A percentile compares a stretch with the other conserved stretches of the same genome.
Evolutionary conservation across 257 asterid genomes (phyloP).

Genomic region (Forsythia viridissima): DNA sequence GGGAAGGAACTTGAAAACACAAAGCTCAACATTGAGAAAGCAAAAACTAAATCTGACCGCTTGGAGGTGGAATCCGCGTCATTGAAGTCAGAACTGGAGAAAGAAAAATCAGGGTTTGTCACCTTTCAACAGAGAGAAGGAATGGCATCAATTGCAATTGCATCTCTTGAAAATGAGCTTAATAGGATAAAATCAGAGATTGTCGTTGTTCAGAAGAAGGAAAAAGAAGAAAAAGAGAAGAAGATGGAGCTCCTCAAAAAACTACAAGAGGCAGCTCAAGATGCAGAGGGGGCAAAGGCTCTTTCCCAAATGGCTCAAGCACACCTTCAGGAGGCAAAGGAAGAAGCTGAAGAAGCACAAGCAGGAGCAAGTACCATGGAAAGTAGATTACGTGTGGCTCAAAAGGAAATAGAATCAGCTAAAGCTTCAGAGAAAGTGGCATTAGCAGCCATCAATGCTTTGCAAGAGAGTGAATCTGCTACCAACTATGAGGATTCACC

Average conservation of each 20-base stretch:
- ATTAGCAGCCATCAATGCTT: slow-evolving; percentile 73
- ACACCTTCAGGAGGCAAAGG: slow-evolving; percentile 64
- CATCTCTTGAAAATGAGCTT: slow-evolving; percentile 84
- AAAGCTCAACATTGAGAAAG: slow-evolving; percentile 66
- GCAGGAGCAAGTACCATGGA: slow-evolving; percentile 62
- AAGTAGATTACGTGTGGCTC: slow-evolving; percentile 69
- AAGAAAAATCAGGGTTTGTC: slow-evolving; percentile 58
- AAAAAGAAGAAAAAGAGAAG: slow-evolving; percentile 72
- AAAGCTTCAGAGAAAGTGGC: slow-evolving; percentile 88
- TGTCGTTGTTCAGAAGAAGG: slow-evolving; percentile 50
- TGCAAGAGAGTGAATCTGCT: slow-evolving; percentile 75
- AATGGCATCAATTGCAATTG: slow-evolving; percentile 75
- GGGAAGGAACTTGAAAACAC: slow-evolving; percentile 81
- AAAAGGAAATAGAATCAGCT: slow-evolving; percentile 92
- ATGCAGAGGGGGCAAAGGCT: slow-evolving; percentile 62
- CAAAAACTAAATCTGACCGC: slow-evolving; percentile 52
- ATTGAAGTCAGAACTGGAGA: slow-evolving; percentile 64
- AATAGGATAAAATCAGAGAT: slow-evolving; percentile 61
- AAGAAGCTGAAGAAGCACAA: slow-evolving; percentile 77
- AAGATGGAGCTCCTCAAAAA: slow-evolving; percentile 69
- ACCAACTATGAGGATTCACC: slow-evolving; percentile 48
- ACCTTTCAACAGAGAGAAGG: slow-evolving; percentile 75
- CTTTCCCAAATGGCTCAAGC: slow-evolving; percentile 53
- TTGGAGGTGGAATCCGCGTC: slow-evolving; percentile 74
- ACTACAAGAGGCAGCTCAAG: slow-evolving; percentile 70